Conservation (phyloP, 2,329 filamentous ascomycete species). For the Diaporthe sp. region DNA sequence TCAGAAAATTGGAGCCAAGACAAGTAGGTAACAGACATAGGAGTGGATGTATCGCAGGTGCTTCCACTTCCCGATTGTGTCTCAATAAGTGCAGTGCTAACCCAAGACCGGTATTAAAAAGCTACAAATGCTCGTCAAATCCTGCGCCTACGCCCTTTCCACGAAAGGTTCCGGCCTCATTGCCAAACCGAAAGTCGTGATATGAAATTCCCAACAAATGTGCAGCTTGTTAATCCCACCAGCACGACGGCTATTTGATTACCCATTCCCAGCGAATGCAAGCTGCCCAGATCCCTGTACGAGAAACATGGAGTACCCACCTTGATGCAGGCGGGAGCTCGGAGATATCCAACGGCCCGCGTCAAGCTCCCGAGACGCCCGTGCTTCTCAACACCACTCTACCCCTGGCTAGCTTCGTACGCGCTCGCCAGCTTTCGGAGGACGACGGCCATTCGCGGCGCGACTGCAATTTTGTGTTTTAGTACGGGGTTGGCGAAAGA, state of each 20-base stretch:
- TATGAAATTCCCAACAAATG: too few species aligned
- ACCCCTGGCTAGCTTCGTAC: background rate
- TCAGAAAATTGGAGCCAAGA: too few species aligned
- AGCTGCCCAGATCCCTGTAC: background rate
- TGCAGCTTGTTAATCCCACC: too few species aligned
- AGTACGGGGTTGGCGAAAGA: background rate
- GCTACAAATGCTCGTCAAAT: too few species aligned
- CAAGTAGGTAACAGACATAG: too few species aligned
- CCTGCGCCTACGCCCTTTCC: too few species aligned
- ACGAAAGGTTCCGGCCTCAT: too few species aligned
- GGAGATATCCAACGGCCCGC: background rate
- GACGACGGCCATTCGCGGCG: slow-evolving; percentile 4
- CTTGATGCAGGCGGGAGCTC: background rate
- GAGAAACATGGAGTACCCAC: background rate
- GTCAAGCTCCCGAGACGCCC: background rate
- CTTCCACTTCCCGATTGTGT: too few species aligned
- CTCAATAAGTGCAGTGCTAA: too few species aligned
- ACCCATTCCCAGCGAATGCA: background rate
- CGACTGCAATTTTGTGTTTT: background rate
- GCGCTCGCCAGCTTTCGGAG: background rate
- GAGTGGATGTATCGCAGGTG: too few species aligned
- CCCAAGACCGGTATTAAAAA: too few species aligned
- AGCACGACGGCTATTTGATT: background rate
- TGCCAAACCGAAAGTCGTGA: too few species aligned
- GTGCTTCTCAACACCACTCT: background rate